Conservation (phyloP, 2,329 filamentous ascomycete species). For the Aureobasidium namibiae region DNA sequence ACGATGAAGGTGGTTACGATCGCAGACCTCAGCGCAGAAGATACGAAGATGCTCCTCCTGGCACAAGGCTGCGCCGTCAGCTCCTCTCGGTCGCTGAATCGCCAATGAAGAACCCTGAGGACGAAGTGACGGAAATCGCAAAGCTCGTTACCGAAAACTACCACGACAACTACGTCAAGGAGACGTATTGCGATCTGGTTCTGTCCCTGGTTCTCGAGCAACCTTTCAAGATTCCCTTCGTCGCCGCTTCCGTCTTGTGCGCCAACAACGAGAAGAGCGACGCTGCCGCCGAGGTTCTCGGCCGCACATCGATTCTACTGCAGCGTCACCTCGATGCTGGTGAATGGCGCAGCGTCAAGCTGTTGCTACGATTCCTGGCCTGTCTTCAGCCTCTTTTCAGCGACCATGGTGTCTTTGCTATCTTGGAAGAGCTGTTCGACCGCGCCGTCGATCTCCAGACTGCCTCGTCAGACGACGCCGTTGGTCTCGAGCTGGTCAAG, state of each 20-base stretch:
- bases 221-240: conserved; percentile 94
- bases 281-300: conserved; percentile 62
- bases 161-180: conserved; percentile 72
- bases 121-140: conserved; percentile 68
- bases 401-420: conserved; percentile 74
- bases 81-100: conserved; percentile 70
- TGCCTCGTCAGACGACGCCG: conserved; percentile 78
- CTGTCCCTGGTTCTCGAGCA: conserved; percentile 81
- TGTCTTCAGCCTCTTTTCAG: conserved; percentile 73
- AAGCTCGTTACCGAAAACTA: conserved; percentile 72
- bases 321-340: conserved; percentile 64
- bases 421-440: conserved; percentile 83
- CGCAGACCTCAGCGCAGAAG: conserved; percentile 65
- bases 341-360: conserved; percentile 85
- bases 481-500: conserved; percentile 81
- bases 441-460: conserved; percentile 91
- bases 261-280: conserved; percentile 72
- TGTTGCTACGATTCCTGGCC: conserved; percentile 80
- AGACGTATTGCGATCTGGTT: conserved; percentile 63
- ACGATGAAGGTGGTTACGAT: conserved; percentile 68
- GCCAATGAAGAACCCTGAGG: conserved; percentile 66
- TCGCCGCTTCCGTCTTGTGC: conserved; percentile 73
- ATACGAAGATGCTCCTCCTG: conserved; percentile 57
- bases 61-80: conserved; percentile 67
- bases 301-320: conserved; percentile 50